These are phyloP conservation scores for Cryptococcus sp. DNA, from an alignment of 1,284 basidiomycete genomes.

Conservation along the genomic window DNA sequence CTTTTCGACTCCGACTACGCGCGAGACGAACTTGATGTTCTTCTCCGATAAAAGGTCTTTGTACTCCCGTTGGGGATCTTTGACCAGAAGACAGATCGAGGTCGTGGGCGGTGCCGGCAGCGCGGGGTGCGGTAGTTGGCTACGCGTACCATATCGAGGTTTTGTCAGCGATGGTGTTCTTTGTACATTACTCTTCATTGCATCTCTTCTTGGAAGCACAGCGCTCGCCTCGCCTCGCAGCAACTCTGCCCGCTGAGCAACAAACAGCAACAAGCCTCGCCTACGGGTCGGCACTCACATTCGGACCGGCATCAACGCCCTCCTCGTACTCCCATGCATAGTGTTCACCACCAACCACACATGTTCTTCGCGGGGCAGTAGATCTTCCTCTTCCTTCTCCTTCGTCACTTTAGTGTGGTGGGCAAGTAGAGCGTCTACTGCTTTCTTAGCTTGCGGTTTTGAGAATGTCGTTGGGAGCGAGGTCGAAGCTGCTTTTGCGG, in stretches of 20 bases:
- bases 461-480: conserved; percentile 57
- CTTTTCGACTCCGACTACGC: conserved; percentile 89
- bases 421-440: conserved; percentile 71
- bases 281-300: conserved; percentile 63
- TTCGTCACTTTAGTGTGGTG: conserved; percentile 67
- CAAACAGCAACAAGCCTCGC: too few species aligned
- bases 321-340: conserved; percentile 73
- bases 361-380: conserved; percentile 78
- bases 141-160: neutral
- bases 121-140: conserved; percentile 66
- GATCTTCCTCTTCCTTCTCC: conserved; percentile 69
- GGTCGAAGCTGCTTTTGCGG: conserved; percentile 6
- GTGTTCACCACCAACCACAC: conserved; percentile 83
- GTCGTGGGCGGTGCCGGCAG: conserved; percentile 73
- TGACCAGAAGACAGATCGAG: conserved; percentile 84
- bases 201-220: too few species aligned
- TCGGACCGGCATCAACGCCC: conserved; percentile 75
- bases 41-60: conserved; percentile 78
- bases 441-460: conserved; percentile 69
- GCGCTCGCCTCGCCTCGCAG: too few species aligned
- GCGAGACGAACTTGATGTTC: conserved; percentile 81
- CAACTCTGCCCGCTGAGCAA: too few species aligned
- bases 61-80: conserved; percentile 94
- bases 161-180: too few species aligned
- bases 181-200: too few species aligned